phyloP scores from a whole-genome alignment of 768 basidiomycete species.

The Calocera cornea region DNA sequence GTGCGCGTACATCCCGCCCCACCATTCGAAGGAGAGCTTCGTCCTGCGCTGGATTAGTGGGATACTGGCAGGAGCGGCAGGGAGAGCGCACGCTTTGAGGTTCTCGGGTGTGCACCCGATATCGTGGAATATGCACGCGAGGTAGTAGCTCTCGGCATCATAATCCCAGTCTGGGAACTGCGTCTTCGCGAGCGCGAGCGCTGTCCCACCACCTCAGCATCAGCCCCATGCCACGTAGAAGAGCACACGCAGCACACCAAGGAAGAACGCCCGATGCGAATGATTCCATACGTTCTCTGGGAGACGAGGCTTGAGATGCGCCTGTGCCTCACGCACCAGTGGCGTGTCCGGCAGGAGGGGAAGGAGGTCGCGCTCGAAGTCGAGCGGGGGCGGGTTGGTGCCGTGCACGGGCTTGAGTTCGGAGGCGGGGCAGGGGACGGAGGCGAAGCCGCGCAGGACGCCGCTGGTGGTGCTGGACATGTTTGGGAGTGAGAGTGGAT shows the following conservation, averaged over 20 bases:
- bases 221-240: neutral
- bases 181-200: slow-evolving; percentile 6
- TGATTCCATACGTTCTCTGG: slow-evolving; percentile 13
- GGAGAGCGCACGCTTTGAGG: slow-evolving; percentile 2
- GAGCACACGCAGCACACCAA: slow-evolving; percentile 8
- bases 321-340: slow-evolving; percentile 3
- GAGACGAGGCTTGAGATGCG: slow-evolving; percentile 8
- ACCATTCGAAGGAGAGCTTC: slow-evolving; percentile 16
- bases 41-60: slow-evolving; percentile 7
- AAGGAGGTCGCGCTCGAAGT: slow-evolving; percentile 5
- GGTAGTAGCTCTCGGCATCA: slow-evolving; percentile 15
- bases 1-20: slow-evolving; percentile 15
- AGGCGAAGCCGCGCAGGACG: slow-evolving; percentile 8
- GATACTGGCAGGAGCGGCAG: neutral
- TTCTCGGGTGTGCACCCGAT: slow-evolving; percentile 10
- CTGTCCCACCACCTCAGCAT: neutral
- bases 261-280: slow-evolving; percentile 14
- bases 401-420: slow-evolving; percentile 2
- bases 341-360: slow-evolving; percentile 7
- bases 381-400: neutral
- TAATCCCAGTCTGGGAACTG: slow-evolving; percentile 10
- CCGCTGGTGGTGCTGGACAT: neutral
- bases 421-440: slow-evolving; percentile 10
- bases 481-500: no score
- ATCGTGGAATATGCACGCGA: slow-evolving; percentile 18